Percentiles rank a stretch among this genome's conserved stretches.
phyloP scores from a whole-genome alignment of 306 rosid species.

The Urtica urens region DNA sequence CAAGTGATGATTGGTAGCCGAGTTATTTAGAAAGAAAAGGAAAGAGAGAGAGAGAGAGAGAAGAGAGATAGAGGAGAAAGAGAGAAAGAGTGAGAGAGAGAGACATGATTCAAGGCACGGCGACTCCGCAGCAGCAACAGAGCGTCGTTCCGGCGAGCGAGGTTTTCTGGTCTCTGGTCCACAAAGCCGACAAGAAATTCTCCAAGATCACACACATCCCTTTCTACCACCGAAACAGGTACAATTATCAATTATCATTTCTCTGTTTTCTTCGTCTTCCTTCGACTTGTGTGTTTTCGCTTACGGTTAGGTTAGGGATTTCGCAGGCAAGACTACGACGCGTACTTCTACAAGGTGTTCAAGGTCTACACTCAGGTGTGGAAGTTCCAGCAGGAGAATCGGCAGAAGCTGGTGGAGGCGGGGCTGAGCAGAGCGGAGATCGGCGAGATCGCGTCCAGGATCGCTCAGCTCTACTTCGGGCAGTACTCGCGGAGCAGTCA shows the following conservation, averaged over 20 bases:
- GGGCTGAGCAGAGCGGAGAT: slow-evolving; percentile 83
- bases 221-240: slow-evolving; percentile 69
- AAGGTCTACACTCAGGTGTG: slow-evolving; percentile 85
- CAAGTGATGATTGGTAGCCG: too few relatives aligned
- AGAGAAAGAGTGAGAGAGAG: too few relatives aligned
- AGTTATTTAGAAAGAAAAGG: too few relatives aligned
- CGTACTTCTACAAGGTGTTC: slow-evolving; percentile 81
- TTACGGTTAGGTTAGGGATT: not conserved
- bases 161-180: slow-evolving; percentile 58
- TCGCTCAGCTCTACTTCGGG: slow-evolving; percentile 82
- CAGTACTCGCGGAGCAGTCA: slow-evolving; percentile 91
- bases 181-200: slow-evolving; percentile 74
- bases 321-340: slow-evolving; percentile 29
- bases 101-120: too few relatives aligned
- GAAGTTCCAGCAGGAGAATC: slow-evolving; percentile 92
- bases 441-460: slow-evolving; percentile 92
- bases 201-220: slow-evolving; percentile 72
- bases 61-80: too few relatives aligned
- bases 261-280: not conserved
- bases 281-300: not conserved
- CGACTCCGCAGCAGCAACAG: slow-evolving; percentile 1
- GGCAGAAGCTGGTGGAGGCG: slow-evolving; percentile 74
- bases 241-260: not conserved
- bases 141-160: slow-evolving; percentile 47
- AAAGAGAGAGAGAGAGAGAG: too few relatives aligned